A percentile compares a stretch with the other conserved stretches of the same genome.
Evolutionary conservation across 2,329 filamentous ascomycete species (phyloP).

Genomic region (Penicillium olsonii): DNA sequence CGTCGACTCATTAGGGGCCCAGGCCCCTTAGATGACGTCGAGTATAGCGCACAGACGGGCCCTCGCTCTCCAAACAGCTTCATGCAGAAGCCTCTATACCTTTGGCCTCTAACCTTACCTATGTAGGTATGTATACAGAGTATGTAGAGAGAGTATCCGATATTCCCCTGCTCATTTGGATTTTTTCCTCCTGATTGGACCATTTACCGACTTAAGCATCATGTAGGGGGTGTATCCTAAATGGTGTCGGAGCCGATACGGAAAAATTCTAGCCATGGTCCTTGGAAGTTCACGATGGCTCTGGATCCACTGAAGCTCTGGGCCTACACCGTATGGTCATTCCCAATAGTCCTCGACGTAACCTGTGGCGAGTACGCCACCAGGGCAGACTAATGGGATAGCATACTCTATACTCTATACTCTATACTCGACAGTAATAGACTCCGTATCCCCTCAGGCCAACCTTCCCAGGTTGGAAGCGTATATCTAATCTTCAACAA

Average conservation of each 20-base stretch:
- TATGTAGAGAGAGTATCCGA: no score
- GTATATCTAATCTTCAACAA: no score
- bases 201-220: no score
- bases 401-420: no score
- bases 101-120: no score
- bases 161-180: no score
- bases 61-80: constrained; percentile 9
- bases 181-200: no score
- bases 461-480: no score
- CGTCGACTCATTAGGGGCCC: constrained; percentile 18
- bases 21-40: constrained; percentile 17
- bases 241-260: background rate
- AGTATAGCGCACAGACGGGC: constrained; percentile 15
- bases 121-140: no score
- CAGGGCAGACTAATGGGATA: background rate
- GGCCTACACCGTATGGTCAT: background rate
- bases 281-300: background rate
- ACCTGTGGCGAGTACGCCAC: constrained; percentile 5
- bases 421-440: no score
- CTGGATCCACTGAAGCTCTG: background rate
- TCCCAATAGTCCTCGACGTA: constrained; percentile 8
- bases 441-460: no score
- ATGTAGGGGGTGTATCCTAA: no score
- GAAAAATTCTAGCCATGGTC: background rate
- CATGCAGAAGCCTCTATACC: constrained; percentile 12